A percentile compares a stretch with the other conserved stretches of the same genome.
These are phyloP conservation scores for Leccinum truebloodii DNA, from an alignment of 768 basidiomycete genomes.

Conservation along the genomic window DNA sequence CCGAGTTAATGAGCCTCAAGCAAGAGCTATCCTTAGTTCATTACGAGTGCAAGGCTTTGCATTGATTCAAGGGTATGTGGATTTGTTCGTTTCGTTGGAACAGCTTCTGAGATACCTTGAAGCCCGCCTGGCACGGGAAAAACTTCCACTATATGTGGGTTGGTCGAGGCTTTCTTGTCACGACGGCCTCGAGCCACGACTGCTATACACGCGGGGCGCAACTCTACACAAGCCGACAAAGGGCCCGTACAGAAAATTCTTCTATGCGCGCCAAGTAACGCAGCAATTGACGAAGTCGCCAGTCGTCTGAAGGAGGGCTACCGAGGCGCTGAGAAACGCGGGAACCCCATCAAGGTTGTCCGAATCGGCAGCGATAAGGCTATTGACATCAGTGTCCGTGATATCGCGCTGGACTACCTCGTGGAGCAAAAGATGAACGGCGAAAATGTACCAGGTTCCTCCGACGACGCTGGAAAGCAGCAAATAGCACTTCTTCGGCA, in stretches of 20 bases:
- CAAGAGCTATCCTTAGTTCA: constrained; percentile 80
- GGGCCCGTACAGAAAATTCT: constrained; percentile 68
- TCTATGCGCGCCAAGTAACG: constrained; percentile 96
- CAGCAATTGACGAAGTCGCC: constrained; percentile 96
- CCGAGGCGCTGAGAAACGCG: constrained; percentile 52
- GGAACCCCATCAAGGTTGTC: constrained; percentile 74
- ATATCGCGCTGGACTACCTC: constrained; percentile 83
- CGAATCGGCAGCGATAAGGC: constrained; percentile 80
- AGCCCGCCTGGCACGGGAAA: constrained; percentile 98
- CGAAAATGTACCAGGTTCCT: constrained; percentile 36
- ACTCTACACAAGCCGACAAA: constrained; percentile 40
- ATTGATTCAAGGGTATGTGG: constrained; percentile 89
- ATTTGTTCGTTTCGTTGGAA: background rate
- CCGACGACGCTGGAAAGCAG: constrained; percentile 54
- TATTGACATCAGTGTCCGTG: constrained; percentile 78
- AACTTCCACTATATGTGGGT: constrained; percentile 94
- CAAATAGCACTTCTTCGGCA: constrained; percentile 59
- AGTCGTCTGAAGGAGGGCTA: constrained; percentile 83
- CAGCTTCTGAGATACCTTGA: constrained; percentile 30
- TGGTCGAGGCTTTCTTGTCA: constrained; percentile 82
- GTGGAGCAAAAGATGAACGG: constrained; percentile 73
- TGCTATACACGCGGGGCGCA: constrained; percentile 50
- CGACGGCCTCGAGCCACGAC: constrained; percentile 52
- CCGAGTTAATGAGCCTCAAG: constrained; percentile 91
- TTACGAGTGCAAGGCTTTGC: constrained; percentile 75